Evolutionary conservation across 768 basidiomycete species (phyloP), one percentile per base, ranked within the genome.

Genomic region (Russula griseocarnosa): DNA sequence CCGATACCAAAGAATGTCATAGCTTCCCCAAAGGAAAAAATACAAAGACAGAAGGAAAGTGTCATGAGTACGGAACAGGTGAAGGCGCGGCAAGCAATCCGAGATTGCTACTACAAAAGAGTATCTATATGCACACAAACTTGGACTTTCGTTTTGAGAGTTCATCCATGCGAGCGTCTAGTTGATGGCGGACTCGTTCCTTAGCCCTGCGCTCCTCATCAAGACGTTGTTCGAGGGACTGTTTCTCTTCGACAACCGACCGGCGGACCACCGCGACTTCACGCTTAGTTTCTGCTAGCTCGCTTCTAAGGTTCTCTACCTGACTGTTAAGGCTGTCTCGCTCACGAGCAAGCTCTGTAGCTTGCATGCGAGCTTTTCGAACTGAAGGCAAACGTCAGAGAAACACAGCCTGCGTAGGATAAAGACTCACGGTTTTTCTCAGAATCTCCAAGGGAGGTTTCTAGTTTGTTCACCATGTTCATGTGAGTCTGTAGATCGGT

Each of bases 351-450:
- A 94, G 77, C 71, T 96, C 94, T 60, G 90, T 92, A 22, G 92
- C 91, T 73, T 95, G 94, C 86, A 93, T 88, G 42, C 94, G 90
- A 7, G 93, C 89, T 76, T 96, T 96, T 65, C 94, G 90, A 60
- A 96, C 91, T 94, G 70, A 38, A 60, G 34, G 58, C 16, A 46
- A 55, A 44, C 34, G 34, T 53, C 24, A 55, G 58, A 50, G 11
- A 42, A 32, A n/a, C n/a, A 28, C 7, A 22, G 22, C 22, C 6
- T 20, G 26, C 11, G 18, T 8, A 61, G 13, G 10, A 44, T 46
- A 20, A 52, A 57, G 14, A 84, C 92, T 77, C 75, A 94, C 92
- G 79, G 71, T 94, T 94, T 74, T 96, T 92, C 78, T 96, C 94
- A 24, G 92, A 91, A 70, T 96, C 94, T 55, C 89, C 88, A 16